Base-by-base conservation (phyloP, 2,329 filamentous ascomycete genomes). In the Trichoderma sp. region DNA sequence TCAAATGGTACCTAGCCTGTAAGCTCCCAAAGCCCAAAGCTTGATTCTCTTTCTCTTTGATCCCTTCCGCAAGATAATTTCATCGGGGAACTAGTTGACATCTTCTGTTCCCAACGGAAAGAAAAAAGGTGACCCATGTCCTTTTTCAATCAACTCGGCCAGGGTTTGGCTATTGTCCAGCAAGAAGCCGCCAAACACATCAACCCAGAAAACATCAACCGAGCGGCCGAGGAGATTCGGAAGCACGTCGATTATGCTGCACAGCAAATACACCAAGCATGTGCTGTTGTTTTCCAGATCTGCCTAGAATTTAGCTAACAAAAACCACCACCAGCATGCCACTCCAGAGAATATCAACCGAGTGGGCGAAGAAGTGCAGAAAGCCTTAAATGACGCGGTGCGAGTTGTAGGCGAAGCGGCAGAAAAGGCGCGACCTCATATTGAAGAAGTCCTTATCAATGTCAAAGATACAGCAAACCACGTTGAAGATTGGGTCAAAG, bases 101-200 rank as follows among this genome's bases (percentile, higher is more conserved):
- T 49, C 3, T 24, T 49, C 21, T 24, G 4, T 4, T 37, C n/a
- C 37, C 13, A 5, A 14, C 39, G 32, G 32, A 43, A 3, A 39
- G 2, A 11, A 51, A 10, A 32, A 3, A 26, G 24, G n/a, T n/a
- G n/a, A n/a, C n/a, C n/a, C n/a, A 65, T 65, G 61, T 54, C 51
- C 1, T 49, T 56, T 11, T 66, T 46, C 3, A 26, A 7, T 18
- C 49, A 34, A 1, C 21, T 66, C 18, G 64, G 37, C 13, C 14
- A 52, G 0, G 54, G 46, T 6, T 43, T 68, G 43, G 66, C 26
- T 21, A 5, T 59, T 5, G 39, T 32, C 4, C 51, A 49, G 6
- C n/a, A 24, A 16, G 67, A 65, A 28, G 67, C 67, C 37, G 59
- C 52, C 5, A 51, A 24, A 59, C 67, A 68, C 32, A 21, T 68